A percentile compares a stretch with the other conserved stretches of the same genome.
phyloP scores from a whole-genome alignment of 23 red algal species.

The Cyanidium caldarium region DNA sequence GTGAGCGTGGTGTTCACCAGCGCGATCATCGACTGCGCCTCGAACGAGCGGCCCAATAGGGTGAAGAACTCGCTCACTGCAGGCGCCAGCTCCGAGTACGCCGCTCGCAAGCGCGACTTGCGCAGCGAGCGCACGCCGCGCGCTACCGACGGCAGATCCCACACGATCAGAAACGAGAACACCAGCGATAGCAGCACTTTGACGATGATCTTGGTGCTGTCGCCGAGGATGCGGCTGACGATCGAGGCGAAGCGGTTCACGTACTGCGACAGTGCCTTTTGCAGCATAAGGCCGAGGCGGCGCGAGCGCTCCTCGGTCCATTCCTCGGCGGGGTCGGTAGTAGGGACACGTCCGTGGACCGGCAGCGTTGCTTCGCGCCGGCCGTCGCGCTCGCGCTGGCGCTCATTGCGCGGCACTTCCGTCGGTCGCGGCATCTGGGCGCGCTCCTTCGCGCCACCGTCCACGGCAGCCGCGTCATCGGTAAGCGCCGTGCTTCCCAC shows the following conservation, averaged over 20 bases:
- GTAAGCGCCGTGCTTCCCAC: conserved; percentile 7
- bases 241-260: conserved; percentile 45
- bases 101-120: conserved; percentile 30
- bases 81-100: conserved; percentile 72
- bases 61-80: conserved; percentile 49
- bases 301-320: conserved; percentile 79
- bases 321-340: neutral
- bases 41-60: conserved; percentile 80
- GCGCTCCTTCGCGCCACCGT: neutral
- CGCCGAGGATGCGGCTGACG: conserved; percentile 40
- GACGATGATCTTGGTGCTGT: conserved; percentile 56
- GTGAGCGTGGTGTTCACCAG: conserved; percentile 81
- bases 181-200: conserved; percentile 66
- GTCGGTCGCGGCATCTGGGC: neutral
- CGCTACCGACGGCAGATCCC: conserved; percentile 66
- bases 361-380: neutral
- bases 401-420: neutral
- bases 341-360: neutral
- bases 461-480: neutral
- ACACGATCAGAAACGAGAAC: conserved; percentile 87
- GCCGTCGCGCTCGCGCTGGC: neutral
- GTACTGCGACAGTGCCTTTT: conserved; percentile 59
- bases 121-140: conserved; percentile 28
- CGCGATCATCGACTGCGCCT: conserved; percentile 94
- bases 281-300: conserved; percentile 68